Base-by-base conservation (phyloP, 352 stramenopile species). In the Phytophthora podocarpi region DNA sequence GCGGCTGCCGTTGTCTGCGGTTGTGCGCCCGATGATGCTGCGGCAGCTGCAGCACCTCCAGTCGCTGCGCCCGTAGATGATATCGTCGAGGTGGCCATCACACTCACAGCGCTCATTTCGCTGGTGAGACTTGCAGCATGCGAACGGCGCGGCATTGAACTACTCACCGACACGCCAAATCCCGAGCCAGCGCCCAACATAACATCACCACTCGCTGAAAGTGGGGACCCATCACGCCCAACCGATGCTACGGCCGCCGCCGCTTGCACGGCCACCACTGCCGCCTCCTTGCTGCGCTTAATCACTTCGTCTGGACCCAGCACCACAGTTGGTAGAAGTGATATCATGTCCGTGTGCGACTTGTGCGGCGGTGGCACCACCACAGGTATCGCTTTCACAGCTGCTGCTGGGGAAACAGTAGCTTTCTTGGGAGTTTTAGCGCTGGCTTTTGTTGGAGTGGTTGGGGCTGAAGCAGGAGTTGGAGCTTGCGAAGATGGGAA, bases 261-360 rank as follows among this genome's bases (percentile, higher is more conserved):
- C 21, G 82, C 82, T 67, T 95, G 84, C 4, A 93, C 82, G 7
- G 83, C 82, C 7, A 83, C 78, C 4, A 87, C 82, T 10, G 86
- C 84, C 0, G 83, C 79, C 54, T 92, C 80, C 48, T 95, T 95
- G 63, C 84, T 93, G 30, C 85, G 82, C 48, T 93, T 93, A 56
- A 95, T 95, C 24, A 95, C 86, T 68, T 95, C 84, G 48, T 95
- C 86, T 16, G 86, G 86, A 4, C 72, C 74, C 12, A 95, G 51
- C 3, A 80, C 61, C 4, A 64, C 51, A 5, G 59, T 67, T 23
- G 84, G 81, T 13, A 95, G 50, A 21, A 91, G 50, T 26, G 79
- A 80, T 23, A 91, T 74, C 48, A 93, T 86, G 30, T 93, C 86
- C 0, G 78, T 67, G 32, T 95, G 82, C 8, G 86, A 95, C 39